A percentile compares a stretch with the other conserved stretches of the same genome.
These are phyloP conservation scores for Oenanthe javanica DNA, from an alignment of 140 eudicot species.

Conservation along the genomic window DNA sequence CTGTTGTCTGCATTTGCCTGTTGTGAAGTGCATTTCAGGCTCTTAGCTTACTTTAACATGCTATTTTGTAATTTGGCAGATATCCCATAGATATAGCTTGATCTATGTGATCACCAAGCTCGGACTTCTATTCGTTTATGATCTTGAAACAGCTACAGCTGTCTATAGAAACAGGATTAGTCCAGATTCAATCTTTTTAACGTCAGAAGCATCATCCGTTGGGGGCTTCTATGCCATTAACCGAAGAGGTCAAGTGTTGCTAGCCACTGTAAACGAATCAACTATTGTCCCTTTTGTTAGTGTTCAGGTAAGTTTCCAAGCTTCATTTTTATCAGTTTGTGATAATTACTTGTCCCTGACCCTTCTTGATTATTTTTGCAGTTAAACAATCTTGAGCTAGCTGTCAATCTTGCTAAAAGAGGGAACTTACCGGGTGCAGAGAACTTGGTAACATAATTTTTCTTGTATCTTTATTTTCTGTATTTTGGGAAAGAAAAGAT, in stretches of 20 bases:
- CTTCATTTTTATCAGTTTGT: not conserved
- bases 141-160: constrained; percentile 59
- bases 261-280: constrained; percentile 66
- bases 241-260: constrained; percentile 91
- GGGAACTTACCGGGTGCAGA: constrained; percentile 99
- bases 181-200: constrained; percentile 66
- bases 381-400: constrained; percentile 97
- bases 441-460: constrained; percentile 49
- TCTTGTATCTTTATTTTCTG: not conserved
- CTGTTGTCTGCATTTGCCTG: not conserved
- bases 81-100: constrained; percentile 77
- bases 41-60: constrained; percentile 13
- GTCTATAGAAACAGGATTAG: constrained; percentile 64
- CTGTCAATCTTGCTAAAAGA: constrained; percentile 95
- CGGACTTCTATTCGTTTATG: constrained; percentile 84
- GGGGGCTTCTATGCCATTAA: constrained; percentile 96
- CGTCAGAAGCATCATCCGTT: constrained; percentile 86
- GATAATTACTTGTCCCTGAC: not conserved
- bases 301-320: constrained; percentile 53
- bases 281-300: constrained; percentile 55
- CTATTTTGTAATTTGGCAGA: constrained; percentile 39
- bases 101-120: constrained; percentile 90
- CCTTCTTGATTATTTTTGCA: constrained; percentile 22
- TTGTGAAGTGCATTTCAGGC: not conserved
- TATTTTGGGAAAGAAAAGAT: not conserved